Evolutionary conservation across 495 filamentous ascomycete species (phyloP).

Genomic region (Venustampulla echinocandica): DNA sequence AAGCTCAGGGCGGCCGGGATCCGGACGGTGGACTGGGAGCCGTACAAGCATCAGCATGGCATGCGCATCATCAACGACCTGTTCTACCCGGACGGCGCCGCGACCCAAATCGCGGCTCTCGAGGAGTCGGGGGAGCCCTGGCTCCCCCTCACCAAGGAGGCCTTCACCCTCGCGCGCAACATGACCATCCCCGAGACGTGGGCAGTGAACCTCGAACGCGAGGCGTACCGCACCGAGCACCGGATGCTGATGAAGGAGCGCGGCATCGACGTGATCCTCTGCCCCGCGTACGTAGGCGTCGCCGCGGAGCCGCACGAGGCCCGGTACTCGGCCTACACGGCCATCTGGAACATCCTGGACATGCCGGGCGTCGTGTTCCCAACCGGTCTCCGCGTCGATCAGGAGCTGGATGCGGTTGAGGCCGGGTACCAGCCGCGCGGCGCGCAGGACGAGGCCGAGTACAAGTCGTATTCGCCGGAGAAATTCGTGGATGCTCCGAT

Average conservation of each 20-base stretch:
- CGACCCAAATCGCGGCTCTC: slow-evolving; percentile 36
- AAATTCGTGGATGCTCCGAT: not conserved
- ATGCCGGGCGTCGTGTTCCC: slow-evolving; percentile 10
- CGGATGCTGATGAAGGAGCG: slow-evolving; percentile 23
- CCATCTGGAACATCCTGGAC: slow-evolving; percentile 11
- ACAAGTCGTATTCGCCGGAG: not conserved
- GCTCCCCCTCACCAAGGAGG: not conserved
- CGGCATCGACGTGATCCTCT: slow-evolving; percentile 9
- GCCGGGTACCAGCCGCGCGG: not conserved
- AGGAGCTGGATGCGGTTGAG: slow-evolving; percentile 1
- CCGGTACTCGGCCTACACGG: slow-evolving; percentile 8
- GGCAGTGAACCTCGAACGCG: slow-evolving; percentile 31
- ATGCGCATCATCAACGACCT: slow-evolving; percentile 32
- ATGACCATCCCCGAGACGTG: slow-evolving; percentile 31
- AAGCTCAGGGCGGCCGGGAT: slow-evolving; percentile 7
- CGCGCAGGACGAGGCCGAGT: slow-evolving; percentile 2
- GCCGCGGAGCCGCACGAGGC: slow-evolving; percentile 1
- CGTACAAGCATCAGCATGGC: slow-evolving; percentile 20
- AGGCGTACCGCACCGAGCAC: slow-evolving; percentile 3
- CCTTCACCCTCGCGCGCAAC: slow-evolving; percentile 1
- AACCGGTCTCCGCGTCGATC: slow-evolving; percentile 1
- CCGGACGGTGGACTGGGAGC: slow-evolving; percentile 20
- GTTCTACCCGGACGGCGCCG: slow-evolving; percentile 44
- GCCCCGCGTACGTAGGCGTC: slow-evolving; percentile 9
- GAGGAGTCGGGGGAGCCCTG: slow-evolving; percentile 36